phyloP scores from a whole-genome alignment of 2,329 filamentous ascomycete species.

The Pyrenochaeta sp. region DNA sequence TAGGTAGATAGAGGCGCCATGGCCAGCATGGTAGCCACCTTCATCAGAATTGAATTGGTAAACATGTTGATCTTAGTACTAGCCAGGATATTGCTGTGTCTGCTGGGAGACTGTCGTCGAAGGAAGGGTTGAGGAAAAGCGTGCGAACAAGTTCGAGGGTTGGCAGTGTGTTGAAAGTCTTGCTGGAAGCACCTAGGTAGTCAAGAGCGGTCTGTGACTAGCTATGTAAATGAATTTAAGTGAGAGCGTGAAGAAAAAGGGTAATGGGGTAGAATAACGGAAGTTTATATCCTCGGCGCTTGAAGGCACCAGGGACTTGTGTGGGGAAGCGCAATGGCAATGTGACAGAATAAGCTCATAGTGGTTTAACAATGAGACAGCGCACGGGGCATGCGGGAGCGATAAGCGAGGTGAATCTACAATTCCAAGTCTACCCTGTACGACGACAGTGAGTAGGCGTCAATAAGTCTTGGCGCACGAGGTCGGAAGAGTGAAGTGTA shows the following conservation, averaged over 20 bases:
- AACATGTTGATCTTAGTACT: constrained; percentile 17
- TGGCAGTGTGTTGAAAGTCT: no score
- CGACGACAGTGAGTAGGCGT: constrained; percentile 15
- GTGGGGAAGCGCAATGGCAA: constrained; percentile 16
- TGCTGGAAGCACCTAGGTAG: no score
- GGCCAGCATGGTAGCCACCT: constrained; percentile 34
- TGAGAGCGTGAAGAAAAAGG: no score
- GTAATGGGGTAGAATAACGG: constrained; percentile 15
- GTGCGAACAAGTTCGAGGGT: no score
- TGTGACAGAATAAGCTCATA: constrained; percentile 12
- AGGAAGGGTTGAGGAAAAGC: no score
- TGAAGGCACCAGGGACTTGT: constrained; percentile 5
- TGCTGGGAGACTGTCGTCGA: no score
- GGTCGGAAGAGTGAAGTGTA: no score
- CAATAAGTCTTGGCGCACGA: no score
- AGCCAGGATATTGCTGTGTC: no score
- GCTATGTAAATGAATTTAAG: no score
- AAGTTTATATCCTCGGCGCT: constrained; percentile 17
- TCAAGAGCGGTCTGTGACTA: no score
- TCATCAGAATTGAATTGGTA: constrained; percentile 12
- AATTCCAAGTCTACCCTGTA: no score
- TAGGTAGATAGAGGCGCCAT: constrained; percentile 63
- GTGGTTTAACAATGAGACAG: constrained; percentile 32
- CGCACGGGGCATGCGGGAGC: constrained; percentile 9
- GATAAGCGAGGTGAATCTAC: constrained; percentile 27